Base-by-base conservation (phyloP, 2,329 filamentous ascomycete genomes). In the Clonostachys byssicola region DNA sequence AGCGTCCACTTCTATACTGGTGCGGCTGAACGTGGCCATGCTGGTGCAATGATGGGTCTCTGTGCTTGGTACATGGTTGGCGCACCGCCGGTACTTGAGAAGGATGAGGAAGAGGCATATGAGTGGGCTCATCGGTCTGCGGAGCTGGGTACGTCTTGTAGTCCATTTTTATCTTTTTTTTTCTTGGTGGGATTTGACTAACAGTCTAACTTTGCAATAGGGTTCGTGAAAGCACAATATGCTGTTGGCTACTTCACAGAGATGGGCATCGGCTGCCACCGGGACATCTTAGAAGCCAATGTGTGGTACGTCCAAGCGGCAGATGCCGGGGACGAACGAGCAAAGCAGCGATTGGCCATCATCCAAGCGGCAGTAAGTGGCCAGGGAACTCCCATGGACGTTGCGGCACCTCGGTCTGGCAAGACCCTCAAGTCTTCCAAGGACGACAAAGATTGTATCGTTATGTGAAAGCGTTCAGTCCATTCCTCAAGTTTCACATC, bases 21-120 rank as follows among this genome's bases (percentile, higher is more conserved):
- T 23, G 92, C 94, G 12, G 94, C 94, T 3, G 88, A 95, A 60
- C 77, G 80, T 42, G 90, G 89, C 2, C 88, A 96, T 60, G 77
- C 91, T 0, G 80, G 84, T 43, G 92, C 91, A 43, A 97, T 97
- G 91, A 96, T 99, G 92, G 92, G 92, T 5, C 75, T 99, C 9
- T 99, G 94, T 67, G 94, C 94, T 12, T 99, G 94, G 94, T 99
- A 97, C 66, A 88, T 97, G 78, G 88, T 97, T 39, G 94, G 94
- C 12, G 94, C 94, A 2, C 88, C 92, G 55, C 91, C 92, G 0
- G 83, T 97, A 13, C 71, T 99, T 18, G 92, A 96, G 51, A 96
- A 94, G 68, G 92, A 99, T 58, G 92, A 97, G 65, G 86, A 87
- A 56, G 94, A 99, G 66, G 94, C 94, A 10, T 97, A 95, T 60